Evolutionary conservation across 2,329 filamentous ascomycete genomes (phyloP).

Genomic region (Arachnopeziza araneosa): DNA sequence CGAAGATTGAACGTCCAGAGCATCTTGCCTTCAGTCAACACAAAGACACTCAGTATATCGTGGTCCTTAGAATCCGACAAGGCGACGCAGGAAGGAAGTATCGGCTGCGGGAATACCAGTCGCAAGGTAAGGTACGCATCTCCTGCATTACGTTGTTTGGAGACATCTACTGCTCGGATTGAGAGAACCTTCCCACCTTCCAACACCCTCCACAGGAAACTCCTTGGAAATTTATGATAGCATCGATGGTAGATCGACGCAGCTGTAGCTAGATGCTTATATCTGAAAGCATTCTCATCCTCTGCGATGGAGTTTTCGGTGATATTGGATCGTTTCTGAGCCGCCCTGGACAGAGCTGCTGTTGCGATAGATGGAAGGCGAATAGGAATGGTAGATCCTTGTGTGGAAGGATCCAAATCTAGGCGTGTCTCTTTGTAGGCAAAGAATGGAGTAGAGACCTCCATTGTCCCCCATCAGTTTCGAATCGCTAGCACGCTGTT

Average conservation of each 20-base stretch:
- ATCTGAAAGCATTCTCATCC: slow-evolving; percentile 69
- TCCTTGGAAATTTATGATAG: slow-evolving; percentile 69
- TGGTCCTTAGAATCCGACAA: slow-evolving; percentile 75
- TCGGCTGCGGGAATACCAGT: slow-evolving; percentile 67
- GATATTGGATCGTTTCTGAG: slow-evolving; percentile 36
- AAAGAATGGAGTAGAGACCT: slow-evolving; percentile 54
- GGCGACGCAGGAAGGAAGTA: slow-evolving; percentile 73
- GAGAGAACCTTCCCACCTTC: slow-evolving; percentile 76
- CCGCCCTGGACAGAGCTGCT: slow-evolving; percentile 28
- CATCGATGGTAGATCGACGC: slow-evolving; percentile 81
- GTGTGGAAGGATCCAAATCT: slow-evolving; percentile 69
- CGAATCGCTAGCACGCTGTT: not conserved
- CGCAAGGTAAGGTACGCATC: slow-evolving; percentile 73
- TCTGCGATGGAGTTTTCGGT: slow-evolving; percentile 42
- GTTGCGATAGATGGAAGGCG: slow-evolving; percentile 53
- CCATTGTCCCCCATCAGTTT: slow-evolving; percentile 62
- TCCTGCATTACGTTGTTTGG: slow-evolving; percentile 56
- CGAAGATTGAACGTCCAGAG: slow-evolving; percentile 80
- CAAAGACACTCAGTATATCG: slow-evolving; percentile 73
- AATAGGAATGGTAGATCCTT: slow-evolving; percentile 65
- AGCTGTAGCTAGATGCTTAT: slow-evolving; percentile 67
- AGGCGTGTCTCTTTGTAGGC: slow-evolving; percentile 84
- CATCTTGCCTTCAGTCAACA: slow-evolving; percentile 71
- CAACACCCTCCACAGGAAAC: slow-evolving; percentile 86
- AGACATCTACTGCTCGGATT: slow-evolving; percentile 76